Evolutionary conservation across 352 stramenopile species (phyloP).

Genomic region (Hyaloperonospora brassicae): DNA sequence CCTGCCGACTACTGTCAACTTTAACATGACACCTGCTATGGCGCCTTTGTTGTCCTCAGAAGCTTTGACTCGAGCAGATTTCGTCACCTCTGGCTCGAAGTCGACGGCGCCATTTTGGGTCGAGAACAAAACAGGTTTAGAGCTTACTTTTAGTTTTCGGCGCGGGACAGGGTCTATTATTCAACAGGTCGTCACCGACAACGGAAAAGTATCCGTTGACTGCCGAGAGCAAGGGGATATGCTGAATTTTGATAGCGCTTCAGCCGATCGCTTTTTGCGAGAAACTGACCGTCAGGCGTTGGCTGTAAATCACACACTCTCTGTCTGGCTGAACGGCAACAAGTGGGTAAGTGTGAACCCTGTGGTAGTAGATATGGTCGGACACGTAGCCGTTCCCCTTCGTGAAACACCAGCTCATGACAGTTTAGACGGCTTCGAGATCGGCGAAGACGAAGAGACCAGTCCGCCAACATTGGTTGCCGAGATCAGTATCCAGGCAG

Average conservation of each 20-base stretch:
- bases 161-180: constrained; percentile 72
- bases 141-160: constrained; percentile 83
- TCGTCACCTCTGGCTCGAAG: constrained; percentile 81
- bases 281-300: constrained; percentile 61
- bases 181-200: constrained; percentile 58
- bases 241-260: constrained; percentile 81
- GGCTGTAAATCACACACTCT: constrained; percentile 84
- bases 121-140: constrained; percentile 77
- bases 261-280: constrained; percentile 65
- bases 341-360: constrained; percentile 84
- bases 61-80: constrained; percentile 72
- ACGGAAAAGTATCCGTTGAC: constrained; percentile 72
- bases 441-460: constrained; percentile 43
- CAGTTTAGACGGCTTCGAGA: constrained; percentile 28
- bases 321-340: constrained; percentile 77
- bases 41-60: constrained; percentile 75
- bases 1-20: constrained; percentile 77
- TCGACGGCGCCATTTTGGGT: constrained; percentile 86
- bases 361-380: constrained; percentile 82
- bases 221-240: constrained; percentile 82
- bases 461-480: constrained; percentile 69
- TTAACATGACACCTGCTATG: constrained; percentile 85
- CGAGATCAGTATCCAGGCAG: constrained; percentile 81
- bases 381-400: constrained; percentile 74
- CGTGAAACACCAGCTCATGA: constrained; percentile 29